Percentiles rank a stretch among this genome's conserved stretches.
phyloP scores from a whole-genome alignment of 768 basidiomycete species.

The Pisolithus sp. region DNA sequence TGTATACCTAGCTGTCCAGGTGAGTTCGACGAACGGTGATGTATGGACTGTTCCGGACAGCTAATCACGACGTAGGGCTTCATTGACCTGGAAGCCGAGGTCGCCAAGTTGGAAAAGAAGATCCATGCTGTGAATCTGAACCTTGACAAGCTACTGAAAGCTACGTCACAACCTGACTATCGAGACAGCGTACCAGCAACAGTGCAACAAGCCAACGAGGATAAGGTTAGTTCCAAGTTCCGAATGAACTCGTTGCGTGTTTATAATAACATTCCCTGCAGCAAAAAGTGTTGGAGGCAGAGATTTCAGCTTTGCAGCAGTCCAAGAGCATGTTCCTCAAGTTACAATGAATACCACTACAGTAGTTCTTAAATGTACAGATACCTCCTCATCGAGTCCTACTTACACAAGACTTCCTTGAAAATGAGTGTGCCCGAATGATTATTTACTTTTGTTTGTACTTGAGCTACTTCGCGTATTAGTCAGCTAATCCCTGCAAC shows the following conservation, averaged over 20 bases:
- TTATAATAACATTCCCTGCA: conserved; percentile 23
- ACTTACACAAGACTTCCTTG: too few species aligned
- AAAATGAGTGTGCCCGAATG: too few species aligned
- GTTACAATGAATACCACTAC: conserved; percentile 36
- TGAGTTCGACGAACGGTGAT: conserved; percentile 29
- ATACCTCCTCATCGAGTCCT: too few species aligned
- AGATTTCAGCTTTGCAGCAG: conserved; percentile 63
- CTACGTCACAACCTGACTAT: conserved; percentile 70
- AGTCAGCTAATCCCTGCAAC: too few species aligned
- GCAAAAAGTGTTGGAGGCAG: conserved; percentile 74
- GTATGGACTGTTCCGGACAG: neutral
- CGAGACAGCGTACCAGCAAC: conserved; percentile 71
- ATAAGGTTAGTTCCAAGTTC: conserved; percentile 54
- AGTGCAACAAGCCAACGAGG: conserved; percentile 67
- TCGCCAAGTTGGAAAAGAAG: conserved; percentile 88
- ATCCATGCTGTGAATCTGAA: conserved; percentile 62
- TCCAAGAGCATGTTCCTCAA: conserved; percentile 73
- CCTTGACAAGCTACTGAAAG: conserved; percentile 71
- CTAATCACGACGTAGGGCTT: conserved; percentile 53
- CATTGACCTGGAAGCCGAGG: conserved; percentile 83
- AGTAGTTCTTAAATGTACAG: too few species aligned
- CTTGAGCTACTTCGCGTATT: too few species aligned
- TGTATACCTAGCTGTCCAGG: conserved; percentile 81
- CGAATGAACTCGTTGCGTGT: neutral
- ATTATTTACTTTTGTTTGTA: too few species aligned